Percentiles rank a stretch among this genome's conserved stretches.
Conservation (phyloP, 768 basidiomycete species). For the Coprinellus micaceus region DNA sequence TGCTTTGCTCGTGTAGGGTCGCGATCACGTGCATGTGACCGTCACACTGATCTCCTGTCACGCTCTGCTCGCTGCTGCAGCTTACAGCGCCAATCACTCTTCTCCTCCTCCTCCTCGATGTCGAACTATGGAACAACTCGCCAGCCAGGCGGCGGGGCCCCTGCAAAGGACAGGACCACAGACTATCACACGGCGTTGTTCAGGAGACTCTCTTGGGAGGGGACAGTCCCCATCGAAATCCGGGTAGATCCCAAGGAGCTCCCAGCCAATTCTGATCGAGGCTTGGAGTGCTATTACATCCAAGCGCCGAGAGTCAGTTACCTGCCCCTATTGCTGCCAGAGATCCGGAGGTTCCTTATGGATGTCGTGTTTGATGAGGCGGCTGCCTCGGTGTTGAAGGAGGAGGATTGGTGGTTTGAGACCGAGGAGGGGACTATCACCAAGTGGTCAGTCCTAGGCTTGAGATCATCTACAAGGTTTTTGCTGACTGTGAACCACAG, state of each 20-base stretch:
- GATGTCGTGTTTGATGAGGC: slow-evolving; percentile 91
- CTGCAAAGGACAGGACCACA: slow-evolving; percentile 36
- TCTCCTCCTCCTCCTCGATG: slow-evolving; percentile 27
- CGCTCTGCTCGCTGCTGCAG: slow-evolving; percentile 6
- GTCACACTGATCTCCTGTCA: slow-evolving; percentile 12
- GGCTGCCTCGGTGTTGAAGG: slow-evolving; percentile 68
- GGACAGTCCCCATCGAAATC: slow-evolving; percentile 85
- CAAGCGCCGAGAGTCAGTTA: slow-evolving; percentile 92
- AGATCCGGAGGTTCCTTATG: slow-evolving; percentile 83
- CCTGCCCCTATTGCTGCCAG: slow-evolving; percentile 85
- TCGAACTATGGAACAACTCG: slow-evolving; percentile 52
- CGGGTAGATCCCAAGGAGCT: slow-evolving; percentile 86
- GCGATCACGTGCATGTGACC: slow-evolving; percentile 24
- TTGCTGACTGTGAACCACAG: slow-evolving; percentile 39
- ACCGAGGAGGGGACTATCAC: slow-evolving; percentile 75
- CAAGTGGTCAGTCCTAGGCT: slow-evolving; percentile 71
- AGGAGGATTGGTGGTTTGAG: slow-evolving; percentile 98
- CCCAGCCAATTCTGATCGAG: slow-evolving; percentile 85
- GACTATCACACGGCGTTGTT: slow-evolving; percentile 75
- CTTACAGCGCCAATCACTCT: not conserved
- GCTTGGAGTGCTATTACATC: slow-evolving; percentile 85
- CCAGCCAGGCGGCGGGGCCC: slow-evolving; percentile 35
- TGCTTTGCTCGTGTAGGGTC: slow-evolving; percentile 6
- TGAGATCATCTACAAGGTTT: not conserved
- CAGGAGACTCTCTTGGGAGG: slow-evolving; percentile 86